phyloP scores from a whole-genome alignment of 805 yeast species.

The Candida fluviatilis region DNA sequence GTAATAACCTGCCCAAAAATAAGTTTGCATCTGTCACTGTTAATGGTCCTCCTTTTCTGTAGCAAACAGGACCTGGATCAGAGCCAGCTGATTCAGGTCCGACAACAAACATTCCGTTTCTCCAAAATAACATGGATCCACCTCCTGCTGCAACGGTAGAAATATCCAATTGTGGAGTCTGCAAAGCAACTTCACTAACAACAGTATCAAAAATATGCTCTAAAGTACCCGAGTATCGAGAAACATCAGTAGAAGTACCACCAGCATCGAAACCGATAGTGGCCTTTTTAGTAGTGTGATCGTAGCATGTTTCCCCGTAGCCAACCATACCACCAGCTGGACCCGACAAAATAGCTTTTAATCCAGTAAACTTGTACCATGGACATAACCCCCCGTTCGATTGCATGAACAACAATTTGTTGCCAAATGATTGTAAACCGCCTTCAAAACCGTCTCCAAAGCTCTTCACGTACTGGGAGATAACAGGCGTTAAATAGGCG shows the following conservation, averaged over 20 bases:
- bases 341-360: conserved; percentile 85
- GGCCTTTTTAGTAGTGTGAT: conserved; percentile 19
- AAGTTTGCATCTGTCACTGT: conserved; percentile 39
- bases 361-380: conserved; percentile 78
- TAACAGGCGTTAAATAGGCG: conserved; percentile 40
- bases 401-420: conserved; percentile 82
- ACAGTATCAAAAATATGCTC: conserved; percentile 44
- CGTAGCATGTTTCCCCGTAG: conserved; percentile 76
- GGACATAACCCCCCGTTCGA: conserved; percentile 94
- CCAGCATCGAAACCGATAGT: conserved; percentile 43
- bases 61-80: conserved; percentile 40
- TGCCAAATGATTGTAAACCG: conserved; percentile 40
- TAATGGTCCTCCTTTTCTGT: conserved; percentile 36
- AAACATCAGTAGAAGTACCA: conserved; percentile 45
- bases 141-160: conserved; percentile 49
- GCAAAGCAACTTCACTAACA: conserved; percentile 40
- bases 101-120: conserved; percentile 35
- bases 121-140: conserved; percentile 37
- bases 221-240: conserved; percentile 36
- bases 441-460: conserved; percentile 40
- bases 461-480: conserved; percentile 28
- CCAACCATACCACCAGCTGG: conserved; percentile 99
- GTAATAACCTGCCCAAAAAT: conserved; percentile 30
- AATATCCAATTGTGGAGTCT: conserved; percentile 42
- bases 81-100: conserved; percentile 41